Conservation (phyloP, 257 asterid genomes). For the Marsdenia floribunda region DNA sequence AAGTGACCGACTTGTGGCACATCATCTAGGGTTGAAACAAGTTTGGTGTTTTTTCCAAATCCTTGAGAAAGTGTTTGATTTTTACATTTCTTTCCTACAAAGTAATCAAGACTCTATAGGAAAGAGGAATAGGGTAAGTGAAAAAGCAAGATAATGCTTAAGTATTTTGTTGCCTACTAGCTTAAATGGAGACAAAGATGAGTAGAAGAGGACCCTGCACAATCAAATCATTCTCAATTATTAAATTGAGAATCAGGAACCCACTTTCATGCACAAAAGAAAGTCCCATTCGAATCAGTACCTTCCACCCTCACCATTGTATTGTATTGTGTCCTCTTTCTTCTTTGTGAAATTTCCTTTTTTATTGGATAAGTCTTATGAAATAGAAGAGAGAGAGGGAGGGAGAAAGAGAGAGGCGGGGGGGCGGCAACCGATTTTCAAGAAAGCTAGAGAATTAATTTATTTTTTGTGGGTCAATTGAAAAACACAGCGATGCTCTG, state of each 20-base stretch:
- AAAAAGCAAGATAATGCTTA: slow-evolving; percentile 15
- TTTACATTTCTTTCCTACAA: slow-evolving; percentile 15
- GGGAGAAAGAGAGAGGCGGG: too few relatives aligned
- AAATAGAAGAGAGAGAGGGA: slow-evolving; percentile 10
- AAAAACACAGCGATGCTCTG: slow-evolving; percentile 29
- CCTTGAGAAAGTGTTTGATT: not conserved
- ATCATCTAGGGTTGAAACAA: slow-evolving; percentile 28
- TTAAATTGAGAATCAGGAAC: slow-evolving; percentile 42
- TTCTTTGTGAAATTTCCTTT: slow-evolving; percentile 14
- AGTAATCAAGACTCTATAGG: slow-evolving; percentile 12
- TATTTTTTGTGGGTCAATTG: slow-evolving; percentile 34
- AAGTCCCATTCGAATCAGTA: slow-evolving; percentile 32
- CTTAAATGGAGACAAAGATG: slow-evolving; percentile 32
- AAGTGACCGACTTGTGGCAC: slow-evolving; percentile 26
- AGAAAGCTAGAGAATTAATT: slow-evolving; percentile 25
- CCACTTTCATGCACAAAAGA: slow-evolving; percentile 43
- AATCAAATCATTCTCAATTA: slow-evolving; percentile 19
- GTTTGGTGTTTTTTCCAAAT: slow-evolving; percentile 11
- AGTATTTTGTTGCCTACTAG: slow-evolving; percentile 19
- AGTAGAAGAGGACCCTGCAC: slow-evolving; percentile 37
- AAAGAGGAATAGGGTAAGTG: slow-evolving; percentile 7
- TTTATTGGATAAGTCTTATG: slow-evolving; percentile 29
- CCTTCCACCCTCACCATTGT: slow-evolving; percentile 23
- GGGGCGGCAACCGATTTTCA: slow-evolving; percentile 12
- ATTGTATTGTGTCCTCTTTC: slow-evolving; percentile 6